Evolutionary conservation across 2,329 filamentous ascomycete species (phyloP), one percentile per base, ranked within the genome.

Genomic region (Penicillium rolfsii): DNA sequence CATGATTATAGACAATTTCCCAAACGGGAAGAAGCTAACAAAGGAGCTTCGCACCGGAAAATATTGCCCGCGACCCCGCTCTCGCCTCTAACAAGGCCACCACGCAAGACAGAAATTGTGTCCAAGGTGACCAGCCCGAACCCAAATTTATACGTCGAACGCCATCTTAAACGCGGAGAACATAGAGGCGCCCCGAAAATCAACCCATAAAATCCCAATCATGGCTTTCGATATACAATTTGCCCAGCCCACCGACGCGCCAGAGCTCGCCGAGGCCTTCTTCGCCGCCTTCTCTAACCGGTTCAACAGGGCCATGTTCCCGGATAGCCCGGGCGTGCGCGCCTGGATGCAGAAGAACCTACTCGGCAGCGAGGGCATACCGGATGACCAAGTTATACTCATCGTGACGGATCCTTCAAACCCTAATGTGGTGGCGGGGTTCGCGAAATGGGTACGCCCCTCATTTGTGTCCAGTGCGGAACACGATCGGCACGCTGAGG

Each of bases 381-480:
- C 43, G 41, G 8, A 54, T 26, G 14, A 61, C 9, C 52, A 70
- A 12, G 36, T 66, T 5, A 40, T 69, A 3, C 52, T 72, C 9
- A 68, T 63, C 12, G 35, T 60, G 30, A 48, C 50, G 8, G 61
- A 64, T 2, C 19, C 54, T 16, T 54, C 56, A 11, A 58, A 65
- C 1, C 19, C 43, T 9, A 63, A 58, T 1, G 54, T 40, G 33
- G 57, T 70, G 1, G 65, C 57, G 7, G 71, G 60, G 7, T 72
- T 73, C 22, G 67, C 67, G 30, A 67, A 69, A 48, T 73, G 71
- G 71, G 57, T 64, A n/a, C 58, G 60, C 8, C 66, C 66, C 9
- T 24, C 28, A 16, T 35, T n/a, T 28, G 43, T 30, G 12, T 22
- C 55, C 1, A 24, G n/a, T 43, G 61, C 61, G 26, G 59, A 59